phyloP scores from a whole-genome alignment of 2,329 filamentous ascomycete species.

The Penicillium sp. region DNA sequence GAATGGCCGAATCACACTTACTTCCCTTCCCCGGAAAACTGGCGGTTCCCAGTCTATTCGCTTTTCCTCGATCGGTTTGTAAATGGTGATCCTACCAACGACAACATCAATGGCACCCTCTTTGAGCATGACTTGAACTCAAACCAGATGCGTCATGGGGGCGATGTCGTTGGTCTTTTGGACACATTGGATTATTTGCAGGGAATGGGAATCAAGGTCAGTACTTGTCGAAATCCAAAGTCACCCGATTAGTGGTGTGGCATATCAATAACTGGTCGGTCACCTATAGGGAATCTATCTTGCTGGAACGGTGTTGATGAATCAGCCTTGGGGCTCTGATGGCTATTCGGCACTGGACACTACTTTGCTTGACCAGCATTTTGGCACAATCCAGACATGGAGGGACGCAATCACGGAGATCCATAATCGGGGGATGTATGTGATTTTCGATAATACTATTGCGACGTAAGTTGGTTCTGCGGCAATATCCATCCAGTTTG shows the following conservation, averaged over 20 bases:
- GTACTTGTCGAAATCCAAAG: neutral
- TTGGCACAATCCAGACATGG: conserved; percentile 55
- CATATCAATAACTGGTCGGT: neutral
- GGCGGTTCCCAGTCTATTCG: conserved; percentile 62
- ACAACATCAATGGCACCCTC: conserved; percentile 55
- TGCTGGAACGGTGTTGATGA: conserved; percentile 59
- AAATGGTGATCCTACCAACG: conserved; percentile 59
- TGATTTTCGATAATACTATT: conserved; percentile 61
- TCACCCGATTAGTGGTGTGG: neutral
- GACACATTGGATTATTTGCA: conserved; percentile 60
- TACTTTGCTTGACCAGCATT: conserved; percentile 58
- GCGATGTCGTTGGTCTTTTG: conserved; percentile 53
- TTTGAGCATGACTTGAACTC: conserved; percentile 57
- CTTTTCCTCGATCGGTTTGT: conserved; percentile 59
- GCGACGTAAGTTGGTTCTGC: conserved; percentile 45
- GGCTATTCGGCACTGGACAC: conserved; percentile 56
- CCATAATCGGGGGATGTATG: conserved; percentile 59
- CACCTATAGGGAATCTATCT: conserved; percentile 51
- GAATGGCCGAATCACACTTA: conserved; percentile 51
- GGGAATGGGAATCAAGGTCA: conserved; percentile 59
- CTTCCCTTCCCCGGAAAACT: conserved; percentile 52
- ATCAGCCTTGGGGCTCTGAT: conserved; percentile 59
- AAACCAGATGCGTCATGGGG: conserved; percentile 59
- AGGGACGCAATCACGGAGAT: conserved; percentile 54
- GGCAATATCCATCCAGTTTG: neutral